Conservation (phyloP, 495 filamentous ascomycete species). For the Xeromyces bisporus region DNA sequence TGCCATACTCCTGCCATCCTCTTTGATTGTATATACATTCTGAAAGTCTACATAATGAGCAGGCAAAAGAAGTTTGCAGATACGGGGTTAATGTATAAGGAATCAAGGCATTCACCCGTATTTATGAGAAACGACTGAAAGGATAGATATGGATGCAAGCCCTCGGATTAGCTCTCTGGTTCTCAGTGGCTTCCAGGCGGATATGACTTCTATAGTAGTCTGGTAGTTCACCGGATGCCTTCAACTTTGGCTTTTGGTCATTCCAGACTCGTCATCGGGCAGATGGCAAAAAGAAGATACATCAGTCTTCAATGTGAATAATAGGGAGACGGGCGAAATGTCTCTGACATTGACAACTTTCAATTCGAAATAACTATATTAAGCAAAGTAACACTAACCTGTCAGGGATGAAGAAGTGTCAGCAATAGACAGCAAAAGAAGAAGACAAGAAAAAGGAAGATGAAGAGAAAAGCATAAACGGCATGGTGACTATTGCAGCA, state of each 20-base stretch:
- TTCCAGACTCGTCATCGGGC: slow-evolving; percentile 31
- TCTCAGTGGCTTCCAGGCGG: slow-evolving; percentile 33
- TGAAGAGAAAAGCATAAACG: too few relatives aligned
- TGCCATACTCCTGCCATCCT: too few relatives aligned
- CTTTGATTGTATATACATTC: slow-evolving; percentile 21
- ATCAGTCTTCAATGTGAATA: neutral
- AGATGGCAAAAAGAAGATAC: neutral
- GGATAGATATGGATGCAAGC: slow-evolving; percentile 6
- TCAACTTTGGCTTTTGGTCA: slow-evolving; percentile 41
- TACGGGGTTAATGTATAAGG: too few relatives aligned
- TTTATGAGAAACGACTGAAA: neutral
- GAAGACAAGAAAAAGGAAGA: neutral
- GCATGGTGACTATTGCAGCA: too few relatives aligned
- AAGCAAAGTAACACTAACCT: neutral
- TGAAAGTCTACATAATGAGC: slow-evolving; percentile 13
- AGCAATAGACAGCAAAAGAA: neutral
- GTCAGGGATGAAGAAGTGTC: neutral
- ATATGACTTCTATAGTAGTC: slow-evolving; percentile 4
- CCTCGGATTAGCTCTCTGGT: slow-evolving; percentile 45
- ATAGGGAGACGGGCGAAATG: neutral
- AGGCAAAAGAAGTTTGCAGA: too few relatives aligned
- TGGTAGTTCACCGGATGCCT: slow-evolving; percentile 25
- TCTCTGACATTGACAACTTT: neutral
- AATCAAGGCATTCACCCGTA: neutral
- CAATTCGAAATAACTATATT: neutral